Percentiles rank a stretch among this genome's conserved stretches.
Conservation (phyloP, 2,329 filamentous ascomycete species). For the Cladophialophora yegresii region DNA sequence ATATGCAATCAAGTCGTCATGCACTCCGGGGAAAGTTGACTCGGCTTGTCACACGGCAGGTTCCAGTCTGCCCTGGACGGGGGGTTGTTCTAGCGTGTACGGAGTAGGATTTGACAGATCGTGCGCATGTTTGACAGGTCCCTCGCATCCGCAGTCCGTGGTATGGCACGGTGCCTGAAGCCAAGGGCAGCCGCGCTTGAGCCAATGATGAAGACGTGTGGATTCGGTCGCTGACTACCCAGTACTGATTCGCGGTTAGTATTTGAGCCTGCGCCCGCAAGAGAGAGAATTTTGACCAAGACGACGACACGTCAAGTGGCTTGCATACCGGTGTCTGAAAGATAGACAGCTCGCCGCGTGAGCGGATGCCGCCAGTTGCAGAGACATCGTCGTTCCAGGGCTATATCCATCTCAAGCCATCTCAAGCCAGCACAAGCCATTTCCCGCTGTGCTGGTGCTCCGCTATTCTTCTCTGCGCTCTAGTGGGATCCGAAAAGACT, state of each 20-base stretch:
- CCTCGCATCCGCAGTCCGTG: background rate
- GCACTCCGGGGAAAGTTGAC: constrained; percentile 12
- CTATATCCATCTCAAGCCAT: constrained; percentile 7
- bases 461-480: constrained; percentile 4
- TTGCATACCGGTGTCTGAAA: background rate
- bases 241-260: background rate
- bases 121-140: background rate
- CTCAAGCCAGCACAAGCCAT: constrained; percentile 1
- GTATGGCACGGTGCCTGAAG: background rate
- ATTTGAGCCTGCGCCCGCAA: background rate
- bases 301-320: background rate
- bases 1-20: constrained; percentile 3
- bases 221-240: background rate
- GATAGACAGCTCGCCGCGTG: background rate
- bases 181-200: background rate
- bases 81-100: constrained; percentile 6
- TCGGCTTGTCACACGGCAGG: constrained; percentile 11
- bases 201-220: background rate
- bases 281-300: background rate
- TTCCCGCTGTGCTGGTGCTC: constrained; percentile 11
- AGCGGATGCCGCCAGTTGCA: constrained; percentile 3
- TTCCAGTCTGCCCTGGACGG: background rate
- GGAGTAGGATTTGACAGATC: background rate
- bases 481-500: constrained; percentile 13
- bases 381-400: constrained; percentile 6